Base-by-base conservation (phyloP, 1,139 yeast species). In the Nadsonia starkeyi-henricii region DNA sequence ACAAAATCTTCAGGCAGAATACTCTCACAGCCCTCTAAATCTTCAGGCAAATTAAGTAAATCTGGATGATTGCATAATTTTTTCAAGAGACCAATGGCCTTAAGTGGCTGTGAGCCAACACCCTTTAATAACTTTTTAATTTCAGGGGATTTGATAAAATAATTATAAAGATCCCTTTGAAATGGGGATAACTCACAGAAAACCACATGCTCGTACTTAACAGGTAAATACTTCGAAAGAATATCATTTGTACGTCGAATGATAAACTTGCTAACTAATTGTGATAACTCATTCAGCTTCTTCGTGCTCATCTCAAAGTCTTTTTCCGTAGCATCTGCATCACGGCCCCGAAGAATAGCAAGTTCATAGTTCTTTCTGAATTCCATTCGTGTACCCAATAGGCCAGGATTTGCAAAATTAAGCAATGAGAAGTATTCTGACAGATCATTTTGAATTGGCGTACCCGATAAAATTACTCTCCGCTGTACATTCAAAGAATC, bases 241-340 rank as follows among this genome's bases (percentile, higher is more conserved):
- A 91, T 85, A 65, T 93, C 98, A 66, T 91, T 91, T 0, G 98
- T 89, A 61, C 99, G 79, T 61, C 99, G 76, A 53, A 91, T 93
- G 62, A 93, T 91, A 62, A 89, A 88, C 57, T 81, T 83, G 44
- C 91, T 85, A 1, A 93, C 99, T 47, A 88, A 62, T 30, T 72
- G 76, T 0, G 93, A 80, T 49, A 91, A 69, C 57, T 84, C 89
- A 20, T 68, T 67, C 47, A 91, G 69, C 61, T 85, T 89, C 39
- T 62, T 63, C 54, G 83, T 88, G n/a, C 96, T 95, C 41, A 68
- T 67, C 42, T 68, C 70, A 39, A 85, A 74, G 57, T 91, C 96
- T 41, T 78, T 70, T 48, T 91, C 97, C 0, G 85, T 75, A 0
- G 97, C 95, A 55, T 78, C 81, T 0, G 96, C 88, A 64, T 91